Conservation (phyloP, 176 grass and related monocot species). For the Phyllostachys edulis region DNA sequence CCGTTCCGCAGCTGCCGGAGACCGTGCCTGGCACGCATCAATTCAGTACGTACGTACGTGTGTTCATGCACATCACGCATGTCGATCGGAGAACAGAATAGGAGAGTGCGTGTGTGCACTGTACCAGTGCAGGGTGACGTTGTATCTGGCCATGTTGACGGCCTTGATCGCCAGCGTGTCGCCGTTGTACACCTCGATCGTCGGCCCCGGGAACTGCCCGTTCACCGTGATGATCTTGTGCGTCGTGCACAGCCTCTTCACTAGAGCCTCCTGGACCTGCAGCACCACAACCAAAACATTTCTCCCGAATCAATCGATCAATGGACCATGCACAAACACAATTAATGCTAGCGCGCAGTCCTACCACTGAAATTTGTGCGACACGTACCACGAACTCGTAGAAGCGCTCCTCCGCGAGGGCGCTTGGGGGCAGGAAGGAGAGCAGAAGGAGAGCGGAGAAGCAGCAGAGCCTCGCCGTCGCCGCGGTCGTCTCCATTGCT, state of each 20-base stretch:
- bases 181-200: constrained; percentile 63
- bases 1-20: constrained; percentile 64
- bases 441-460: constrained; percentile 39
- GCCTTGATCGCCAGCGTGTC: constrained; percentile 82
- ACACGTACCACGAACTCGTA: constrained; percentile 74
- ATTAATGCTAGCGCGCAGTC: background rate
- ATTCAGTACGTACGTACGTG: no score
- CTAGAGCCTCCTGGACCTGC: constrained; percentile 66
- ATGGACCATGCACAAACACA: background rate
- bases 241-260: constrained; percentile 86
- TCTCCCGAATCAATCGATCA: background rate
- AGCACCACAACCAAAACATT: background rate
- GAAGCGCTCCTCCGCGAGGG: constrained; percentile 65
- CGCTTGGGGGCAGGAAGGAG: constrained; percentile 25
- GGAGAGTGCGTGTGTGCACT: no score
- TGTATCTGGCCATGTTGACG: constrained; percentile 74
- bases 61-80: no score
- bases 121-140: constrained; percentile 75
- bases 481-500: constrained; percentile 7
- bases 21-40: constrained; percentile 47
- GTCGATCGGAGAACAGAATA: no score
- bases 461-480: constrained; percentile 24
- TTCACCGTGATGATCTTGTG: constrained; percentile 88
- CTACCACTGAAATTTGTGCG: background rate
- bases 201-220: constrained; percentile 71